Evolutionary conservation across 2,329 filamentous ascomycete species (phyloP).

Genomic region (Mycosphaerella sp.): DNA sequence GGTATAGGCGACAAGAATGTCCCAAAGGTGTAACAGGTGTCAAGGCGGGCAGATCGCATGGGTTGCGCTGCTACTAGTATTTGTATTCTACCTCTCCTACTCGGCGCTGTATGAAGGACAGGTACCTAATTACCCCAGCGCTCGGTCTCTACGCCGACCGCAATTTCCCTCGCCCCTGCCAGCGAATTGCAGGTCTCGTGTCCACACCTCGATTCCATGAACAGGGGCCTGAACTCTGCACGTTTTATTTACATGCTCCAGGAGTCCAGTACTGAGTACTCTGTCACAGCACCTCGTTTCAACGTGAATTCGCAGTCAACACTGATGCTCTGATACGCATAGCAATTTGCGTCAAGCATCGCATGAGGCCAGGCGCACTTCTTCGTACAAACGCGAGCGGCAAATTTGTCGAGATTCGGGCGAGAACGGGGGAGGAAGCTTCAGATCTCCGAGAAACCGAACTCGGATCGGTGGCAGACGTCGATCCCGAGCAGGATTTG

Average conservation of each 20-base stretch:
- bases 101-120: too few relatives aligned
- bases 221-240: background rate
- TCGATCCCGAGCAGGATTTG: background rate
- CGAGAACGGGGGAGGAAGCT: too few relatives aligned
- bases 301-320: too few relatives aligned
- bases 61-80: background rate
- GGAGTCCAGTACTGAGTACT: background rate
- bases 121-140: background rate
- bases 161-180: constrained; percentile 4
- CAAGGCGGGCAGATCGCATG: background rate
- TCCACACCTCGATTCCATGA: background rate
- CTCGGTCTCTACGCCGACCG: constrained; percentile 1
- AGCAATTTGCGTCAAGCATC: too few relatives aligned
- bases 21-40: background rate
- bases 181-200: background rate
- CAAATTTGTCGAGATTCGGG: too few relatives aligned
- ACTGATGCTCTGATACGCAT: too few relatives aligned
- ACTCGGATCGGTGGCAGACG: background rate
- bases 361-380: too few relatives aligned
- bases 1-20: background rate
- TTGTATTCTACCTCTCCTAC: too few relatives aligned
- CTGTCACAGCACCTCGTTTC: too few relatives aligned
- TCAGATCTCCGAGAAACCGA: background rate
- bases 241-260: background rate
- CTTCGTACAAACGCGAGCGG: too few relatives aligned